Percentiles rank a stretch among this genome's conserved stretches.
These are phyloP conservation scores for Sporothrix phasma DNA, from an alignment of 2,329 filamentous ascomycete genomes.

Conservation along the genomic window DNA sequence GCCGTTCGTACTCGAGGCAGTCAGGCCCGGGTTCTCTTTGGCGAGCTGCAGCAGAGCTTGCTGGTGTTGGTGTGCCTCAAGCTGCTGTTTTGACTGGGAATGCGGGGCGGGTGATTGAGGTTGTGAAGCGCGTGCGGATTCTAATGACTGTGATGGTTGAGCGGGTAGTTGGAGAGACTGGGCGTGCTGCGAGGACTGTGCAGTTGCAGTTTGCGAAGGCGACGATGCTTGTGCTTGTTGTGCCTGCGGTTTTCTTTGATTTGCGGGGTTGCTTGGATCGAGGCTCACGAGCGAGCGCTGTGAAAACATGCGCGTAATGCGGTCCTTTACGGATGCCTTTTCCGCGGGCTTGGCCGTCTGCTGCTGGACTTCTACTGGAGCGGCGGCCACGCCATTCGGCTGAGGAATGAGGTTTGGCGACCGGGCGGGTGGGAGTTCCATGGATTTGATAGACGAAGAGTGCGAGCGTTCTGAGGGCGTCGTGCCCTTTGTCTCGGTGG, in stretches of 20 bases:
- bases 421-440: constrained; percentile 30
- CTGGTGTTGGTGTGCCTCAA: not conserved
- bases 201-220: constrained; percentile 17
- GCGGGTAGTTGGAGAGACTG: too few species aligned
- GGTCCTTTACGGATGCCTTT: constrained; percentile 53
- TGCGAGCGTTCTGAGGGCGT: constrained; percentile 39
- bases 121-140: constrained; percentile 1
- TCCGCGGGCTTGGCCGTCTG: constrained; percentile 32
- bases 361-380: constrained; percentile 22
- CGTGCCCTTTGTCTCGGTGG: constrained; percentile 26
- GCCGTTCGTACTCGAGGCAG: constrained; percentile 19
- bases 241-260: not conserved
- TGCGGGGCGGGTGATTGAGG: not conserved
- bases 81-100: not conserved
- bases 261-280: not conserved
- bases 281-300: constrained; percentile 22
- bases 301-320: constrained; percentile 55
- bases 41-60: constrained; percentile 12
- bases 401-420: constrained; percentile 31
- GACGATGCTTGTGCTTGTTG: constrained; percentile 19
- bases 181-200: constrained; percentile 18
- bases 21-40: constrained; percentile 24
- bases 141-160: constrained; percentile 18
- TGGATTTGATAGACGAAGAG: constrained; percentile 40
- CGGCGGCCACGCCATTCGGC: constrained; percentile 28